phyloP scores from a whole-genome alignment of 1,284 basidiomycete genomes.

The Boletellus deceptivus region DNA sequence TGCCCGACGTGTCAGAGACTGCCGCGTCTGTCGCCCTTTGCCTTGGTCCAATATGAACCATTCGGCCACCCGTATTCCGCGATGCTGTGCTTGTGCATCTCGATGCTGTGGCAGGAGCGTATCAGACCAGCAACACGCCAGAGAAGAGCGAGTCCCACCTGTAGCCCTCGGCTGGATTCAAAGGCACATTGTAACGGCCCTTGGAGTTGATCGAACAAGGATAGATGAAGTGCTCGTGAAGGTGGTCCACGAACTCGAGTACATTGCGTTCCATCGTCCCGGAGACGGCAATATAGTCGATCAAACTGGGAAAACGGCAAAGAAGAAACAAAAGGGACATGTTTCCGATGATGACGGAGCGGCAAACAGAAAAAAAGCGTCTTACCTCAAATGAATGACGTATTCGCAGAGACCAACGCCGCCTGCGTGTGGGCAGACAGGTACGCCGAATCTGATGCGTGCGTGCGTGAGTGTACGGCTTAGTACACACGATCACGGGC shows the following conservation, averaged over 20 bases:
- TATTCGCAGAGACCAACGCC: constrained; percentile 96
- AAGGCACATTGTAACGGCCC: constrained; percentile 84
- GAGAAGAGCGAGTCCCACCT: constrained; percentile 43
- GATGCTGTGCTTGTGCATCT: constrained; percentile 72
- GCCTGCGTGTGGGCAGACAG: constrained; percentile 93
- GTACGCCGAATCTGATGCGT: constrained; percentile 65
- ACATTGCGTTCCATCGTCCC: constrained; percentile 93
- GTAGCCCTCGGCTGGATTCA: constrained; percentile 66
- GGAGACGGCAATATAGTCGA: constrained; percentile 91
- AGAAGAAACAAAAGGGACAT: not conserved
- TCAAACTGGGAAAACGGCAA: constrained; percentile 48
- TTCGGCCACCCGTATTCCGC: constrained; percentile 74
- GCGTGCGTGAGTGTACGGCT: constrained; percentile 11
- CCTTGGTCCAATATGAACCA: constrained; percentile 65
- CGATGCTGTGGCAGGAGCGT: constrained; percentile 50
- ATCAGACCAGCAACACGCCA: not conserved
- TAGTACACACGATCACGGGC: not conserved
- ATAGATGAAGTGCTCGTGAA: constrained; percentile 91
- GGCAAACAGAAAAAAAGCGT: constrained; percentile 11
- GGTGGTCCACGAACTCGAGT: constrained; percentile 84
- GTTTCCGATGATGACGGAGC: not conserved
- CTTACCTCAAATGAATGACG: constrained; percentile 76
- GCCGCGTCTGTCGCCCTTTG: constrained; percentile 11
- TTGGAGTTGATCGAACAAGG: constrained; percentile 86
- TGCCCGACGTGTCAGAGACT: constrained; percentile 1